A percentile compares a stretch with the other conserved stretches of the same genome.
These are phyloP conservation scores for Solanum neorickii DNA, from an alignment of 257 asterid genomes.

Conservation along the genomic window DNA sequence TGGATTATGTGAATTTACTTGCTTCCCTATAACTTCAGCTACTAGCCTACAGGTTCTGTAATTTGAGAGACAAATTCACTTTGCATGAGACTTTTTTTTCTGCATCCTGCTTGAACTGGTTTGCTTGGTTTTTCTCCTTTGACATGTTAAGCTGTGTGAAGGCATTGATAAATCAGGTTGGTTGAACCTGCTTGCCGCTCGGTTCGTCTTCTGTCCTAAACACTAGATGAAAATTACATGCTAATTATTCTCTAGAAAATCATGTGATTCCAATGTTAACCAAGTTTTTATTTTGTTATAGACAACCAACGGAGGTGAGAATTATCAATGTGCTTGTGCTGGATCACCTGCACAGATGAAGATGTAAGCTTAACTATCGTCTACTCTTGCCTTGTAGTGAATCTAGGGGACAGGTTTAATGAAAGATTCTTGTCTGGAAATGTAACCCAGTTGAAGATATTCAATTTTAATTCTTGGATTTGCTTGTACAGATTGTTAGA, in stretches of 20 bases:
- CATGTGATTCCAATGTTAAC: slow-evolving; percentile 1
- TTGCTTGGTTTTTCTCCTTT: not conserved
- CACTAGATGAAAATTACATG: not conserved
- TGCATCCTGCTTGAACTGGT: not conserved
- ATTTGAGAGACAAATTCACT: not conserved
- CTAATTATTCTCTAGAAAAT: not conserved
- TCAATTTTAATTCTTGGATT: not conserved
- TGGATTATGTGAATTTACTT: not conserved
- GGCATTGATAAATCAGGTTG: not conserved
- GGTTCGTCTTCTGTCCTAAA: not conserved
- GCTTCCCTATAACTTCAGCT: not conserved
- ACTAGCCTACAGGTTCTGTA: not conserved
- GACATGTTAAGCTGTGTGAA: not conserved
- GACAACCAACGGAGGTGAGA: slow-evolving; percentile 11
- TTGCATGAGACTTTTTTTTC: not conserved
- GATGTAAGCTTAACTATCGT: slow-evolving; percentile 15
- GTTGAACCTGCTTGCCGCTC: not conserved
- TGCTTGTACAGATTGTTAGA: not conserved
- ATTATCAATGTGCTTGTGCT: slow-evolving; percentile 8
- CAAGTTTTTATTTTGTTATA: slow-evolving; percentile 17
- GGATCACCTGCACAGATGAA: slow-evolving; percentile 19
- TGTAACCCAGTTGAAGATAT: not conserved
- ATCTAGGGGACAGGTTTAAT: not conserved
- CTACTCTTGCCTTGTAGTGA: not conserved
- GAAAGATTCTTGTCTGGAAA: not conserved